Percentiles rank a stretch among this genome's conserved stretches.
These are phyloP conservation scores for Alternaria sp. DNA, from an alignment of 2,329 filamentous ascomycete genomes.

Conservation along the genomic window DNA sequence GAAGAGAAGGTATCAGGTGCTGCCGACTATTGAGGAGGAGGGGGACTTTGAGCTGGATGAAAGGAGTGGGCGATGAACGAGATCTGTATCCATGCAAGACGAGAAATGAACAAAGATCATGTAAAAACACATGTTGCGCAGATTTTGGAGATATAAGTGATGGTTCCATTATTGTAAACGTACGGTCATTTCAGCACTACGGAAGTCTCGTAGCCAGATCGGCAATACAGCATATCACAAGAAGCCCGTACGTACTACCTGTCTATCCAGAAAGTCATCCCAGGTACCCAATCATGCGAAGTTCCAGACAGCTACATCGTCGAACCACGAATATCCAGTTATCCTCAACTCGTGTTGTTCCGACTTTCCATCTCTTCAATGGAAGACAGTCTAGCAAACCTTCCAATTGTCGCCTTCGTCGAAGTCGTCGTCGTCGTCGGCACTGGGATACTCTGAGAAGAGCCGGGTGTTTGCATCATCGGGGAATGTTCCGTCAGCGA, in stretches of 20 bases:
- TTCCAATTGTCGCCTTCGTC: background rate
- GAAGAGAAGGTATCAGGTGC: slow-evolving; percentile 25
- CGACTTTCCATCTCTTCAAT: too few species aligned
- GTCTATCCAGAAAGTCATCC: background rate
- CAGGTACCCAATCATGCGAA: background rate
- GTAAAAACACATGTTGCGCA: too few species aligned
- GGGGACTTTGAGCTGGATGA: slow-evolving; percentile 17
- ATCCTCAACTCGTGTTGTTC: too few species aligned
- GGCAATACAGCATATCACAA: background rate
- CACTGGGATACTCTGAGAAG: background rate
- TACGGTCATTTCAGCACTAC: background rate
- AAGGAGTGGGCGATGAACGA: background rate
- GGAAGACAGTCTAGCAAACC: background rate
- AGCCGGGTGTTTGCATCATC: background rate
- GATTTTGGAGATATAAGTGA: background rate
- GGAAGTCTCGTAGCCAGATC: background rate
- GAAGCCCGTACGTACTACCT: background rate
- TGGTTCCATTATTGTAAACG: background rate
- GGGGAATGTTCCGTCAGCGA: background rate
- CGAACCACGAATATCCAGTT: background rate
- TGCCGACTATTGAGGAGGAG: slow-evolving; percentile 36
- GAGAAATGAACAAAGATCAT: background rate
- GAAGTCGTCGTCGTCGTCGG: background rate
- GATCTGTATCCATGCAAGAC: background rate
- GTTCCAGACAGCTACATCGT: too few species aligned